Evolutionary conservation across 768 basidiomycete genomes (phyloP).

Genomic region (Suillus weaverae): DNA sequence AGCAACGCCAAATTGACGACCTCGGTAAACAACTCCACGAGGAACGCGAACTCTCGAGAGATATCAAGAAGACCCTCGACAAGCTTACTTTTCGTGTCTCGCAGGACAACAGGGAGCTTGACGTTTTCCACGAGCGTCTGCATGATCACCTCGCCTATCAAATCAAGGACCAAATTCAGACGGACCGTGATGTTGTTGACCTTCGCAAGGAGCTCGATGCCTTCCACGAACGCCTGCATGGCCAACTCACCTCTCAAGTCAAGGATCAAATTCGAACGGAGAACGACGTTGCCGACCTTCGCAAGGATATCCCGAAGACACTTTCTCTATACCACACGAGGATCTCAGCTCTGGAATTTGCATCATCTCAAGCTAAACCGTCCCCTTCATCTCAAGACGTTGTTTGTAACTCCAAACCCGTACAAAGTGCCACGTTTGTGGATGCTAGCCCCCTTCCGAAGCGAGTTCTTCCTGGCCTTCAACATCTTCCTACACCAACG

Average conservation of each 20-base stretch:
- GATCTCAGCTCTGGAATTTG: not conserved
- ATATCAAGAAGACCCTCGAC: not conserved
- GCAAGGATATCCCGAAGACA: not conserved
- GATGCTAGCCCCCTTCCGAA: not conserved
- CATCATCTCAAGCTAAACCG: not conserved
- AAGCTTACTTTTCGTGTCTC: not conserved
- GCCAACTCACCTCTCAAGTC: not conserved
- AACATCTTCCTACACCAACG: not conserved
- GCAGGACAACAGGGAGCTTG: not conserved
- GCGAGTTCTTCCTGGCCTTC: not conserved
- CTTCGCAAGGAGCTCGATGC: not conserved
- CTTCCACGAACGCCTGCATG: not conserved
- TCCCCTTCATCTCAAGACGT: not conserved
- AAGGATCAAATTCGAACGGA: not conserved
- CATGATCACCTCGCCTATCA: not conserved
- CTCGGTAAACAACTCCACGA: not conserved
- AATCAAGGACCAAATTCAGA: not conserved
- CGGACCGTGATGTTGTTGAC: not conserved
- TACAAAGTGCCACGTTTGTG: not conserved
- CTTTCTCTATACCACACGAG: not conserved
- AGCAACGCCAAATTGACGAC: not conserved
- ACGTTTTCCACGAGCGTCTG: not conserved
- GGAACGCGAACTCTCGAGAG: not conserved
- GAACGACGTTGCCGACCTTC: not conserved
- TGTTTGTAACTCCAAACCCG: not conserved